Percentiles rank a stretch among this genome's conserved stretches.
phyloP scores from a whole-genome alignment of 768 basidiomycete genomes.

The Clathrus columnatus region DNA sequence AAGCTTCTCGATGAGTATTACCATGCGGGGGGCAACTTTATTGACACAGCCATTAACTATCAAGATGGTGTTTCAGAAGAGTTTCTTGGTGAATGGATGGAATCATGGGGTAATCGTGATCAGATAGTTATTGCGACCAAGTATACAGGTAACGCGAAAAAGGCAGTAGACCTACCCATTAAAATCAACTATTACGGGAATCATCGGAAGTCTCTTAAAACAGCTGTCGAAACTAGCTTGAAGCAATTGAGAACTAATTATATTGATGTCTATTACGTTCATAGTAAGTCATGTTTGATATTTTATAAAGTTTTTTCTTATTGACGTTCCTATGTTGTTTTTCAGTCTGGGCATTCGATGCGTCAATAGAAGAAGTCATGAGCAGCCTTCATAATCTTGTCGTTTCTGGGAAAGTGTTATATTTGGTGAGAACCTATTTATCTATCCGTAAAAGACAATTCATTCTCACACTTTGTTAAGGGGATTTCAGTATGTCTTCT shows the following conservation, averaged over 20 bases:
- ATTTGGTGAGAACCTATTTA: slow-evolving; percentile 30
- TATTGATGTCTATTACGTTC: slow-evolving; percentile 39
- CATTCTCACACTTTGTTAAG: no score
- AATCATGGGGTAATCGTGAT: slow-evolving; percentile 33
- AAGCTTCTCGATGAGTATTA: slow-evolving; percentile 38
- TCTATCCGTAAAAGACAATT: slow-evolving; percentile 23
- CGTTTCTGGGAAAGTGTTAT: slow-evolving; percentile 40
- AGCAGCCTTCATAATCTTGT: slow-evolving; percentile 43
- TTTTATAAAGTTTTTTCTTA: no score
- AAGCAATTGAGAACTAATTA: slow-evolving; percentile 39
- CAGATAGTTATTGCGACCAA: slow-evolving; percentile 41
- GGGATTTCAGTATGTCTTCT: no score
- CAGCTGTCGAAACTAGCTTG: slow-evolving; percentile 35
- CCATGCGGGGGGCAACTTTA: slow-evolving; percentile 39
- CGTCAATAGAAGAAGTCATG: slow-evolving; percentile 50
- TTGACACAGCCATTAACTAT: slow-evolving; percentile 41
- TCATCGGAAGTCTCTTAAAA: slow-evolving; percentile 32
- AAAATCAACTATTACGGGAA: slow-evolving; percentile 41
- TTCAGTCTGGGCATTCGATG: slow-evolving; percentile 48
- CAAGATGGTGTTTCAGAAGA: slow-evolving; percentile 50
- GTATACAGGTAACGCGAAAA: slow-evolving; percentile 19
- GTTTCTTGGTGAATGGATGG: slow-evolving; percentile 46
- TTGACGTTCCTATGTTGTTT: no score
- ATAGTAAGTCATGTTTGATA: no score
- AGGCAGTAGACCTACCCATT: slow-evolving; percentile 15